Conservation (phyloP, 306 rosid genomes). For the Gastrolobium villosum region DNA sequence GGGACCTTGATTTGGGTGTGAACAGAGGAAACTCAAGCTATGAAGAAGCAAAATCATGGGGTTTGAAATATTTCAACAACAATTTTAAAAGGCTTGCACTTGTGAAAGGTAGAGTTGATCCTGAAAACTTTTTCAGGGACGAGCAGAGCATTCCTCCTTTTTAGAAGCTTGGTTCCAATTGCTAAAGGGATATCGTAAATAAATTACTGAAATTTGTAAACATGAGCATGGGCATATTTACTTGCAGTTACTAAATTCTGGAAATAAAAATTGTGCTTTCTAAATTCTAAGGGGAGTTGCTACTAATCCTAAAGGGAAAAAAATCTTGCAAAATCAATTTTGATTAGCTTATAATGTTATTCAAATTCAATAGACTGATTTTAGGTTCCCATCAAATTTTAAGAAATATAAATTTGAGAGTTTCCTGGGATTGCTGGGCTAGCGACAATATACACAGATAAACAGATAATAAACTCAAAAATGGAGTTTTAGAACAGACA, state of each 20-base stretch:
- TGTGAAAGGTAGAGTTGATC: slow-evolving; percentile 29
- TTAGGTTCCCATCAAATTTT: neutral
- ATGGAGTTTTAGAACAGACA: neutral
- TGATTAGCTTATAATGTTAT: neutral
- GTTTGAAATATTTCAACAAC: too few species aligned
- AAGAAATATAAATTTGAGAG: neutral
- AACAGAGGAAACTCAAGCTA: too few species aligned
- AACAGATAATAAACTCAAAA: neutral
- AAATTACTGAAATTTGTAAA: neutral
- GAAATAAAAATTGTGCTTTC: neutral
- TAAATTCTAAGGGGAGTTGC: neutral
- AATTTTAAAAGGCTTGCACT: too few species aligned
- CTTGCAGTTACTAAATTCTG: neutral
- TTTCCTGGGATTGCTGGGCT: neutral
- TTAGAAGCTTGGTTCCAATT: too few species aligned
- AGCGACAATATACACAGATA: neutral
- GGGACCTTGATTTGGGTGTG: slow-evolving; percentile 42
- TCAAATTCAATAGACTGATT: neutral
- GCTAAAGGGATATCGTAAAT: neutral
- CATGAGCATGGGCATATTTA: neutral
- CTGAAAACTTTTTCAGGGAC: slow-evolving; percentile 46
- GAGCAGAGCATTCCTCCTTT: slow-evolving; percentile 57
- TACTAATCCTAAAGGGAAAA: neutral
- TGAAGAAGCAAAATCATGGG: too few species aligned
- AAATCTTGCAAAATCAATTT: neutral